Conservation (phyloP, 176 grass and related monocot species). For the Themeda triandra region DNA sequence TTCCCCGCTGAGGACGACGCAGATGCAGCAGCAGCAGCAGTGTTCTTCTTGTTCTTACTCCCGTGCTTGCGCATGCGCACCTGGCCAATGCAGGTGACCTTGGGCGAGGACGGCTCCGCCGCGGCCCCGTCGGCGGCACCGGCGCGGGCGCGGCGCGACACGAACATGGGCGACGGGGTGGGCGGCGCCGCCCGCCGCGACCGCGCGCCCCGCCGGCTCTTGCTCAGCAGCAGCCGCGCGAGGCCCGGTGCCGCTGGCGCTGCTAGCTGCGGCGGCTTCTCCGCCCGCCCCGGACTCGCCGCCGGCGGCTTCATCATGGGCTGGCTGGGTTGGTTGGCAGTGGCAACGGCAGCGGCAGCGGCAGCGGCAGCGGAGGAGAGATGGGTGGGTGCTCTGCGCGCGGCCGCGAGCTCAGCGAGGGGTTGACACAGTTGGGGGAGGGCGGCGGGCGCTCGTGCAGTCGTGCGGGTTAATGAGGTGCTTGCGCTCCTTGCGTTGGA, state of each 20-base stretch:
- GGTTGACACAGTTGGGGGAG: no score
- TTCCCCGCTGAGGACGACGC: neutral
- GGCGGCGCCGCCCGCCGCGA: conserved; percentile 39
- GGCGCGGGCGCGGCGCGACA: conserved; percentile 36
- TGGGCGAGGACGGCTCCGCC: conserved; percentile 67
- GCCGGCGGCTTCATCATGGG: conserved; percentile 35
- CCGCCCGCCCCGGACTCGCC: conserved; percentile 50
- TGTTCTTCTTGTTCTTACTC: neutral
- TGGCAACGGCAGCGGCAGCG: neutral
- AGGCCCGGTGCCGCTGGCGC: conserved; percentile 41
- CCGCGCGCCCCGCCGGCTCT: conserved; percentile 41
- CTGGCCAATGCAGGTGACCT: conserved; percentile 87
- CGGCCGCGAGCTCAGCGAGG: no score
- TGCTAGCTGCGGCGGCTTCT: conserved; percentile 39
- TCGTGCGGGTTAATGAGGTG: neutral
- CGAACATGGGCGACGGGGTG: conserved; percentile 53
- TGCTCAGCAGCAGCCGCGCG: conserved; percentile 59
- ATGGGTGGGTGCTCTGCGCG: neutral
- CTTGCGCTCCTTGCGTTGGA: neutral
- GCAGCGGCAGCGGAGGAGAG: neutral
- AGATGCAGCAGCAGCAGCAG: neutral
- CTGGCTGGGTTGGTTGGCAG: neutral
- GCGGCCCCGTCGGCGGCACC: conserved; percentile 30
- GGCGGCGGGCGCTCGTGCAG: neutral
- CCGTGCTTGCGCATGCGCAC: conserved; percentile 72